phyloP scores from a whole-genome alignment of 1,139 yeast genomes.

The Yamadazyma trypodendri region DNA sequence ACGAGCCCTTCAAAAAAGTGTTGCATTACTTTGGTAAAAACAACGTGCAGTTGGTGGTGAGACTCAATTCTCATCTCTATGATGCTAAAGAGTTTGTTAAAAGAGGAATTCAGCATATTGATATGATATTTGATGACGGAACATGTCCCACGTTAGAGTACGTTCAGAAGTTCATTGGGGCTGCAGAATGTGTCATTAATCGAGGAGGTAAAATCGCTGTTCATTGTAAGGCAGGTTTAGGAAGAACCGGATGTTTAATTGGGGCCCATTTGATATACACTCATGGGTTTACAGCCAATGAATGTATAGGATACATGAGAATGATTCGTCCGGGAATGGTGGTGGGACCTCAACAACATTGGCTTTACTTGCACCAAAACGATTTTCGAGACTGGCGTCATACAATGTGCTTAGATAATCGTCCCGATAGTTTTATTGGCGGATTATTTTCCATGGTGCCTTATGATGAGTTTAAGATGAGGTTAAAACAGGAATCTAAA shows the following conservation, averaged over 20 bases:
- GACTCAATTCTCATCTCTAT: constrained; percentile 88
- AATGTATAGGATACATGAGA: constrained; percentile 94
- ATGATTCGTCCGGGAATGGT: constrained; percentile 98
- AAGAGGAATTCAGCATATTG: constrained; percentile 83
- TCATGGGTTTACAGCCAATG: constrained; percentile 95
- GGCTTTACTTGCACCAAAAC: constrained; percentile 94
- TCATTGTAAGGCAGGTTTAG: constrained; percentile 97
- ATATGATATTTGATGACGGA: constrained; percentile 96
- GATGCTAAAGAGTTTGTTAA: constrained; percentile 81
- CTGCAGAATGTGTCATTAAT: constrained; percentile 82
- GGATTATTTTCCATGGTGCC: constrained; percentile 73
- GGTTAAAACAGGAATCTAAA: constrained; percentile 47
- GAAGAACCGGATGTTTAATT: constrained; percentile 94
- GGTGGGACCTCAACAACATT: constrained; percentile 98
- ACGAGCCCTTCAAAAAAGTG: constrained; percentile 78
- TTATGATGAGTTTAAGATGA: constrained; percentile 50
- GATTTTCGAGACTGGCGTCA: constrained; percentile 96
- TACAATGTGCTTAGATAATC: constrained; percentile 78
- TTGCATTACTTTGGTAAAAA: constrained; percentile 68
- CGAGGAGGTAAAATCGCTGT: constrained; percentile 94
- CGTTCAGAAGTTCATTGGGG: constrained; percentile 90
- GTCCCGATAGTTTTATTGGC: constrained; percentile 71
- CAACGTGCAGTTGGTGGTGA: constrained; percentile 83
- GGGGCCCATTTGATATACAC: constrained; percentile 96
- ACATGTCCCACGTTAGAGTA: constrained; percentile 94